Percentiles rank a stretch among this genome's conserved stretches.
Conservation (phyloP, 2,329 filamentous ascomycete genomes). For the Colletotrichum lindemuthianum region DNA sequence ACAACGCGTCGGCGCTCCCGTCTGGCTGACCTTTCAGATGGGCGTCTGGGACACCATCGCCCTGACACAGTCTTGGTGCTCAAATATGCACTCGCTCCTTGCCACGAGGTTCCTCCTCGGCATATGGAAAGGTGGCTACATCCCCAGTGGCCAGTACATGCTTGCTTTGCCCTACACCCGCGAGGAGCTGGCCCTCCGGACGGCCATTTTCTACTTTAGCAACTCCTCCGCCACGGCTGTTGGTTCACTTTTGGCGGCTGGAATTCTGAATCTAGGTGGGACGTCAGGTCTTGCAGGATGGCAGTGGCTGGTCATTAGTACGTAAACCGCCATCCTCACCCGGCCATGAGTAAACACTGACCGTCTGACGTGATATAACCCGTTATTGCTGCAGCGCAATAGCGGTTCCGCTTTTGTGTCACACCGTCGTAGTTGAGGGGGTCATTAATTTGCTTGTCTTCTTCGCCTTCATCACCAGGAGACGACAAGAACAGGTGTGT, state of each 20-base stretch:
- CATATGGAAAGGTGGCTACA: constrained; percentile 45
- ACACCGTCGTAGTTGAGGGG: constrained; percentile 14
- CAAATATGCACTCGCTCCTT: constrained; percentile 39
- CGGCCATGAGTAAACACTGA: not conserved
- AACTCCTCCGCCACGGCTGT: constrained; percentile 47
- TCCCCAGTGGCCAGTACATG: constrained; percentile 45
- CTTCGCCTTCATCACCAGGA: constrained; percentile 12
- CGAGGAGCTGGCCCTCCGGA: constrained; percentile 43
- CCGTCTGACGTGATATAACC: no score
- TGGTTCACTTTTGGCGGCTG: constrained; percentile 32
- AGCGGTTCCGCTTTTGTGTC: no score
- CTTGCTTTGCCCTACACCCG: constrained; percentile 45
- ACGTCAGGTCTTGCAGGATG: constrained; percentile 28
- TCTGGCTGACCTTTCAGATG: constrained; percentile 37
- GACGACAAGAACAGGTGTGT: no score
- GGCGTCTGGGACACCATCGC: constrained; percentile 44
- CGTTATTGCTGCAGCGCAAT: no score
- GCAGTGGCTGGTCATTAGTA: constrained; percentile 36
- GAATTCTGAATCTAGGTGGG: constrained; percentile 26
- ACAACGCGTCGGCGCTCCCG: constrained; percentile 42
- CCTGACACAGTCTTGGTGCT: constrained; percentile 43
- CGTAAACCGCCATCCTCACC: not conserved
- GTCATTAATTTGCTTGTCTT: constrained; percentile 26
- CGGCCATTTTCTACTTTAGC: constrained; percentile 54
- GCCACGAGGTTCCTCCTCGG: constrained; percentile 44